A percentile compares a stretch with the other conserved stretches of the same genome.
Evolutionary conservation across 495 filamentous ascomycete species (phyloP).

Genomic region (Tuber aestivum): DNA sequence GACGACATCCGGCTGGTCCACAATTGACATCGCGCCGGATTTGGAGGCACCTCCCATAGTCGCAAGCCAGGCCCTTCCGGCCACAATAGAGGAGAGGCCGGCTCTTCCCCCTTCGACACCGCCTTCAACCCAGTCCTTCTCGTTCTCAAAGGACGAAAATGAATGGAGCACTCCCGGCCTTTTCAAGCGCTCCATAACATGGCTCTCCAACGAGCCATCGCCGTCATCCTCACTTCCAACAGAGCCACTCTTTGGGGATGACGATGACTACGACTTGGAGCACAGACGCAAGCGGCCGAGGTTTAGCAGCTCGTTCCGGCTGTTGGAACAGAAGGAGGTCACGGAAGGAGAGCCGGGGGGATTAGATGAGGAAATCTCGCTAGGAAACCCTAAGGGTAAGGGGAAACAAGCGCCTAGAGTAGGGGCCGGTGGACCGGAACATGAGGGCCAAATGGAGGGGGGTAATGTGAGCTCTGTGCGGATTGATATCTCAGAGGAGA

Average conservation of each 20-base stretch:
- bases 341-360: conserved; percentile 17
- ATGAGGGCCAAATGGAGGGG: neutral
- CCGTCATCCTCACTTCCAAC: conserved; percentile 12
- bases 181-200: conserved; percentile 29
- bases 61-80: neutral
- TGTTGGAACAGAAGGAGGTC: conserved; percentile 27
- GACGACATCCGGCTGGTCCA: conserved; percentile 23
- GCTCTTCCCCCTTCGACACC: neutral
- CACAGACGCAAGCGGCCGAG: conserved; percentile 65
- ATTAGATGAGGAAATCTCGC: conserved; percentile 5
- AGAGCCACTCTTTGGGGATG: conserved; percentile 62
- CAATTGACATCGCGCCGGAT: conserved; percentile 18
- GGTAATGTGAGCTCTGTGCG: neutral
- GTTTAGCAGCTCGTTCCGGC: conserved; percentile 51
- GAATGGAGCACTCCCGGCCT: conserved; percentile 30
- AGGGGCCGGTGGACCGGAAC: neutral
- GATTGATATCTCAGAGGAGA: conserved; percentile 18
- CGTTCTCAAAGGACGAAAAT: conserved; percentile 21
- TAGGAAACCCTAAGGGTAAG: conserved; percentile 7
- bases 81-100: neutral
- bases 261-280: conserved; percentile 57
- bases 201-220: conserved; percentile 10
- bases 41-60: conserved; percentile 5
- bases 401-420: neutral
- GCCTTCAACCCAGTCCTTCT: conserved; percentile 12